phyloP scores from a whole-genome alignment of 1,284 basidiomycete species.

The Trichosporon sp. region DNA sequence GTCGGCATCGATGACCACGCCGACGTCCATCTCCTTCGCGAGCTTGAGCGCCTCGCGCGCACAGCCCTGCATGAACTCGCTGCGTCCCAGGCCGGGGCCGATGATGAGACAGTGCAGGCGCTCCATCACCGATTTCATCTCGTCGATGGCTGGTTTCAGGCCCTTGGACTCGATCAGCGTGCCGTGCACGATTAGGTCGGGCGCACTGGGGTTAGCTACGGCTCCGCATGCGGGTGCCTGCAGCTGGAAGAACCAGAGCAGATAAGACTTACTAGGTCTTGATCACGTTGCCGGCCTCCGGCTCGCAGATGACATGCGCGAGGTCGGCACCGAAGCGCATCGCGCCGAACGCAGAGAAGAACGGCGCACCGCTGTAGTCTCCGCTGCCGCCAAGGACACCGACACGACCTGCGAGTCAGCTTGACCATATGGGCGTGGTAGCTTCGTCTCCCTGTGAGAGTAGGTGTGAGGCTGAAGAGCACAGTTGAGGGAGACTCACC shows the following conservation, averaged over 20 bases:
- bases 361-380: conserved; percentile 96
- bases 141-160: conserved; percentile 46
- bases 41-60: conserved; percentile 60
- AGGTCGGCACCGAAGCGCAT: conserved; percentile 87
- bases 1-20: conserved; percentile 91
- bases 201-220: conserved; percentile 39
- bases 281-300: conserved; percentile 83
- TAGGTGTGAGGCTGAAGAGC: neutral
- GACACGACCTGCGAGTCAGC: conserved; percentile 66
- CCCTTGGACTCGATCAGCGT: conserved; percentile 63
- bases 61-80: conserved; percentile 81
- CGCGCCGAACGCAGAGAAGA: conserved; percentile 86
- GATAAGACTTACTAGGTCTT: conserved; percentile 75
- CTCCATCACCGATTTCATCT: conserved; percentile 70
- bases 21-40: conserved; percentile 68
- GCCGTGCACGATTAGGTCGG: conserved; percentile 94
- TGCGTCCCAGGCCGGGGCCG: conserved; percentile 88
- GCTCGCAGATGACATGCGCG: conserved; percentile 95
- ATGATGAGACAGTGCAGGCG: conserved; percentile 90
- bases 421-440: too few species aligned
- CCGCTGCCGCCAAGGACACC: conserved; percentile 90
- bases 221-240: too few species aligned
- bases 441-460: too few species aligned
- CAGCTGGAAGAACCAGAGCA: too few species aligned
- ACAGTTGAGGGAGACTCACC: conserved; percentile 59